phyloP scores from a whole-genome alignment of 192 early-diverging fungal genomes.

The Backusella circina region DNA sequence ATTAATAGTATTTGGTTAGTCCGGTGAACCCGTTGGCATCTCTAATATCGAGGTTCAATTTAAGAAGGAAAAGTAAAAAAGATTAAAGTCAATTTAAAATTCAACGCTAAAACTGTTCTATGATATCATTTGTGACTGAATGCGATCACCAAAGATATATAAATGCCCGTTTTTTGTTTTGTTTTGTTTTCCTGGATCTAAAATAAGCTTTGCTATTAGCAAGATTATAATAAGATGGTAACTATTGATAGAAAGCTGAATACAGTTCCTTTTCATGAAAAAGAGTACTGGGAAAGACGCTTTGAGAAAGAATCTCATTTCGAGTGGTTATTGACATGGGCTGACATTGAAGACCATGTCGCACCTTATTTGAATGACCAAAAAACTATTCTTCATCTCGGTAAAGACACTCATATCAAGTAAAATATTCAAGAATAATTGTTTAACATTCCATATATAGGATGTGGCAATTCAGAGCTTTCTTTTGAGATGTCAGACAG shows the following conservation, averaged over 20 bases:
- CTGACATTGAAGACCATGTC: constrained; percentile 2
- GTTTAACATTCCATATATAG: constrained; percentile 6
- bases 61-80: constrained; percentile 48
- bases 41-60: constrained; percentile 56
- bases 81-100: neutral
- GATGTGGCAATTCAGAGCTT: constrained; percentile 35
- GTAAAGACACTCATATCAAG: neutral
- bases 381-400: constrained; percentile 9
- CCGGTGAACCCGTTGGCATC: constrained; percentile 61
- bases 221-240: neutral
- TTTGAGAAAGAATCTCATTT: constrained; percentile 29
- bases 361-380: neutral
- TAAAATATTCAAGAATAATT: neutral
- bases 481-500: constrained; percentile 24
- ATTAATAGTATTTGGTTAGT: constrained; percentile 31
- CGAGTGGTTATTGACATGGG: constrained; percentile 28
- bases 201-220: neutral
- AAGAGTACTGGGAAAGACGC: constrained; percentile 33
- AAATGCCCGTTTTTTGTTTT: neutral
- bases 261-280: constrained; percentile 20
- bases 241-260: neutral
- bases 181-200: neutral
- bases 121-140: neutral
- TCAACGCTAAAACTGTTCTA: neutral
- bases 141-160: neutral